Percentiles rank a stretch among this genome's conserved stretches.
Evolutionary conservation across 2,329 filamentous ascomycete genomes (phyloP).

Genomic region (Leptodontidium sp.): DNA sequence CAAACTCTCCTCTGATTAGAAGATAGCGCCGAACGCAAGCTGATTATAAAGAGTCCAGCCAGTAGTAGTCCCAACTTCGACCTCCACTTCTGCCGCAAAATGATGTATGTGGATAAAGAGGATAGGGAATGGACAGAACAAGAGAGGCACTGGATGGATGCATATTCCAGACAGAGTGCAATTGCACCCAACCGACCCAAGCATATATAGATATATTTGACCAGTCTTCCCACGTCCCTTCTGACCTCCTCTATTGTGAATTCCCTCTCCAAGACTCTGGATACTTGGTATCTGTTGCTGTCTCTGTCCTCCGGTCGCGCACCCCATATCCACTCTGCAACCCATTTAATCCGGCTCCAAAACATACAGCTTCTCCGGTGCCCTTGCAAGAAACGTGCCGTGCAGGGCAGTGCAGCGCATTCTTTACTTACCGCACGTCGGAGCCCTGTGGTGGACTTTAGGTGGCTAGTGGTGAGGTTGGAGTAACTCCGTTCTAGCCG

Average conservation of each 20-base stretch:
- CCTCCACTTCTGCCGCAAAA: constrained; percentile 33
- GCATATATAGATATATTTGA: background rate
- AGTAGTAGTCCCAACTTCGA: constrained; percentile 18
- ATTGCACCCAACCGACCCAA: background rate
- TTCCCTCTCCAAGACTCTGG: background rate
- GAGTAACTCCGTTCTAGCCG: constrained; percentile 29
- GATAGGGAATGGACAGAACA: background rate
- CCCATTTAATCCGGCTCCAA: background rate
- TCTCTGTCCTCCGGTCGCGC: background rate
- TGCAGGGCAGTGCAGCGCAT: background rate
- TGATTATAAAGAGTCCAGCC: constrained; percentile 31
- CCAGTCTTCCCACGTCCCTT: background rate
- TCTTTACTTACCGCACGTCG: constrained; percentile 1
- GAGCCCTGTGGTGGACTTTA: constrained; percentile 15
- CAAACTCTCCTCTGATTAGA: constrained; percentile 23
- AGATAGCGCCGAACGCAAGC: constrained; percentile 25
- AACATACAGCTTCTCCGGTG: background rate
- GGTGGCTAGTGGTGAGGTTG: constrained; percentile 9
- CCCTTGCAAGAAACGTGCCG: constrained; percentile 12
- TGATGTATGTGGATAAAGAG: constrained; percentile 30
- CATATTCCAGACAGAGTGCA: constrained; percentile 6
- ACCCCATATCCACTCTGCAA: background rate
- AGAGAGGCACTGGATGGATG: background rate
- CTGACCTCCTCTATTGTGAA: background rate
- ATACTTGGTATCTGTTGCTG: background rate